These are phyloP conservation scores for Euphorbia pulcherrima DNA, from an alignment of 345 rosid species.

Conservation along the genomic window DNA sequence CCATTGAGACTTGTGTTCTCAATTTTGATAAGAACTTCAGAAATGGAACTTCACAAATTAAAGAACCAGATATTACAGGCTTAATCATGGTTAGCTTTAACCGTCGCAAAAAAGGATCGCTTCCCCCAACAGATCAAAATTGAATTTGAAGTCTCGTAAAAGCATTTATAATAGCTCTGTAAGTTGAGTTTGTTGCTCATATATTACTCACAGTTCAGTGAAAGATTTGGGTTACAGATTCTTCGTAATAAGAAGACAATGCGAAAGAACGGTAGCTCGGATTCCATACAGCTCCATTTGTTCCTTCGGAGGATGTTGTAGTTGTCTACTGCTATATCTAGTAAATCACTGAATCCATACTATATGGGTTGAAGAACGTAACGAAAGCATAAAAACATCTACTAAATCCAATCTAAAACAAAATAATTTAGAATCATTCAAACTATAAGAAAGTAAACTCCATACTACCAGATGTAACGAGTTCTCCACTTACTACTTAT, in stretches of 20 bases:
- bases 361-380: too few species aligned
- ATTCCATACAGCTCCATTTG: slow-evolving; percentile 35
- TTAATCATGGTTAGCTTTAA: slow-evolving; percentile 13
- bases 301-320: slow-evolving; percentile 27
- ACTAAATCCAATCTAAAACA: too few species aligned
- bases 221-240: slow-evolving; percentile 11
- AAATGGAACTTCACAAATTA: slow-evolving; percentile 38
- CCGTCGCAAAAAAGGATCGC: slow-evolving; percentile 24
- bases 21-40: too few species aligned
- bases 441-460: too few species aligned
- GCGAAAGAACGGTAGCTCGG: slow-evolving; percentile 41
- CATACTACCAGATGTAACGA: too few species aligned
- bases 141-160: slow-evolving; percentile 6
- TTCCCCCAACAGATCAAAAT: slow-evolving; percentile 9
- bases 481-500: too few species aligned
- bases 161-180: slow-evolving; percentile 19
- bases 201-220: slow-evolving; percentile 40
- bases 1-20: too few species aligned
- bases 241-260: slow-evolving; percentile 3
- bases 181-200: slow-evolving; percentile 24
- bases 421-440: too few species aligned
- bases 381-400: too few species aligned
- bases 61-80: slow-evolving; percentile 18
- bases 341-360: too few species aligned
- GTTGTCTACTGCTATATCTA: slow-evolving; percentile 17